Conservation (phyloP, 495 filamentous ascomycete species). For the Hypoxylon lienhwacheense region DNA sequence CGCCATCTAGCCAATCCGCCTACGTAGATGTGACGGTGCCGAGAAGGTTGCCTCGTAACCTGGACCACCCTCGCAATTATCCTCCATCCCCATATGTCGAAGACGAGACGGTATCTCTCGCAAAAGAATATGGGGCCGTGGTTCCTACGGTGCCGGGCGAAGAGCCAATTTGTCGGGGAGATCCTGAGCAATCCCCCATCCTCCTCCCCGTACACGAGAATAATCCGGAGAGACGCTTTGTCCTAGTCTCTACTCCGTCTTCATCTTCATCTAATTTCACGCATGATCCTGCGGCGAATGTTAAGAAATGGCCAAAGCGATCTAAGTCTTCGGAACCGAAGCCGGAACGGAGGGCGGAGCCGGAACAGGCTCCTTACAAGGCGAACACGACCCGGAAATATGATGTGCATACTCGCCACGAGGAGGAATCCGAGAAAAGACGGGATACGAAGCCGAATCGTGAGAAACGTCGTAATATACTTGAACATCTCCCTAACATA, state of each 20-base stretch:
- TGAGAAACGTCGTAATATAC: conserved; percentile 31
- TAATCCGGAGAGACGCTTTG: conserved; percentile 53
- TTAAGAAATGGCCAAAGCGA: conserved; percentile 13
- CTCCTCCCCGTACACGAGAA: conserved; percentile 45
- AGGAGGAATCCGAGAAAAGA: conserved; percentile 26
- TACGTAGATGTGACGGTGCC: conserved; percentile 20
- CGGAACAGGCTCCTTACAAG: conserved; percentile 38
- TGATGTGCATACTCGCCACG: conserved; percentile 29
- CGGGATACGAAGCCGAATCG: conserved; percentile 17
- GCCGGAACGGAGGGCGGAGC: conserved; percentile 15
- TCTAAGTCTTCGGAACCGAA: conserved; percentile 12
- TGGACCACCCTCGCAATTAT: conserved; percentile 20
- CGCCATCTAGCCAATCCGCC: conserved; percentile 17
- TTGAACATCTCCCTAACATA: conserved; percentile 36
- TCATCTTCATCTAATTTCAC: conserved; percentile 36
- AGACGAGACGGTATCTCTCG: conserved; percentile 50
- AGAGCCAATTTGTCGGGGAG: conserved; percentile 47
- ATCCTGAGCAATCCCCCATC: conserved; percentile 48
- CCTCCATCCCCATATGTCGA: conserved; percentile 50
- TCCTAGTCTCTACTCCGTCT: conserved; percentile 41
- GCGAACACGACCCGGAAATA: conserved; percentile 49
- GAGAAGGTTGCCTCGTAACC: conserved; percentile 10
- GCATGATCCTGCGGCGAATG: conserved; percentile 11
- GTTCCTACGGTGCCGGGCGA: conserved; percentile 37
- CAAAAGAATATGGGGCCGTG: conserved; percentile 45